phyloP scores from a whole-genome alignment of 2,329 filamentous ascomycete species.

The Exserohilum rostratum region DNA sequence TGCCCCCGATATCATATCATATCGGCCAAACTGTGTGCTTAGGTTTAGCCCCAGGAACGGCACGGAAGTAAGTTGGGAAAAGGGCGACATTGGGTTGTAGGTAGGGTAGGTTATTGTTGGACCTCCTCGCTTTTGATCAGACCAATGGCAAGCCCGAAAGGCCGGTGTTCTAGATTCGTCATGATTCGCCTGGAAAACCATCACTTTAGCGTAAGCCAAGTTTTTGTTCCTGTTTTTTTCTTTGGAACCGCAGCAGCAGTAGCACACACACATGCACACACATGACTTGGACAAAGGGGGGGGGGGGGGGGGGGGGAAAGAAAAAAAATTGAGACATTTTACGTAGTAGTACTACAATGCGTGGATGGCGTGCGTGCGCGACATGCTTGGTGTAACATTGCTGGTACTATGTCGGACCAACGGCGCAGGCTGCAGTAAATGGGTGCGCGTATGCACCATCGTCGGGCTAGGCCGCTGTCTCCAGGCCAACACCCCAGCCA shows the following conservation, averaged over 20 bases:
- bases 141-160: too few relatives aligned
- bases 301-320: too few relatives aligned
- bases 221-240: too few relatives aligned
- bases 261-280: too few relatives aligned
- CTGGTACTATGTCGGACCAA: not conserved
- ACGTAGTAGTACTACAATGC: too few relatives aligned
- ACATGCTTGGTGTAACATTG: slow-evolving; percentile 5
- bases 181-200: slow-evolving; percentile 2
- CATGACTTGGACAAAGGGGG: too few relatives aligned
- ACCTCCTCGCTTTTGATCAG: too few relatives aligned
- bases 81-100: too few relatives aligned
- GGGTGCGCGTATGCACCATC: not conserved
- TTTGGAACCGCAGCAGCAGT: too few relatives aligned
- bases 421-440: slow-evolving; percentile 1
- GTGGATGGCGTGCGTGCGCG: slow-evolving; percentile 8
- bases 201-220: slow-evolving; percentile 5
- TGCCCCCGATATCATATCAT: too few relatives aligned
- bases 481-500: not conserved
- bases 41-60: not conserved
- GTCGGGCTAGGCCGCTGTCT: not conserved
- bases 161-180: slow-evolving; percentile 7
- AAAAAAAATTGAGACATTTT: slow-evolving; percentile 5
- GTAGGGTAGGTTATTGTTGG: too few relatives aligned
- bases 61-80: not conserved
- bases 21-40: too few relatives aligned